Evolutionary conservation across 179 eudicot genomes (phyloP).

Genomic region (Patellifolia procumbens): DNA sequence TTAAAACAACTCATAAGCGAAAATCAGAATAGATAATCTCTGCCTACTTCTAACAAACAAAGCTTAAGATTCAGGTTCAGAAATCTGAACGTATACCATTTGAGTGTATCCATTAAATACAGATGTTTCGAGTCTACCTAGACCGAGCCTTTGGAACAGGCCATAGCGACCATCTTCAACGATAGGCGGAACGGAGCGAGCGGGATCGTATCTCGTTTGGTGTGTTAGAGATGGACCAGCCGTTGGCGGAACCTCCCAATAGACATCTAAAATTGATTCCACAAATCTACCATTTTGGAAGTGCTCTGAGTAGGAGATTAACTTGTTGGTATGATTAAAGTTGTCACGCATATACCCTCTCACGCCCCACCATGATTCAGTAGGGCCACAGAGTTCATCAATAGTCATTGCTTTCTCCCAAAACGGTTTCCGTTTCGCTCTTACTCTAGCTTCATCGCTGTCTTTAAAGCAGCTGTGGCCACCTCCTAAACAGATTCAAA

Average conservation of each 20-base stretch:
- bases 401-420: constrained; percentile 92
- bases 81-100: constrained; percentile 87
- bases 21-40: neutral
- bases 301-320: constrained; percentile 70
- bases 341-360: constrained; percentile 86
- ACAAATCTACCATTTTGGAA: constrained; percentile 87
- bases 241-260: constrained; percentile 95
- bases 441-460: constrained; percentile 88
- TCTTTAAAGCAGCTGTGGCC: constrained; percentile 97
- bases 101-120: constrained; percentile 96
- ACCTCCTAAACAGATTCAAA: constrained; percentile 69
- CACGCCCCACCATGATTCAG: constrained; percentile 99
- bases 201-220: constrained; percentile 94
- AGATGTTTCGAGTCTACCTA: constrained; percentile 57
- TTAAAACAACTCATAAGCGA: neutral
- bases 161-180: constrained; percentile 92
- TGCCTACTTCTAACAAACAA: neutral
- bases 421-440: constrained; percentile 67
- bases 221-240: constrained; percentile 97
- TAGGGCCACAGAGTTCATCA: constrained; percentile 80
- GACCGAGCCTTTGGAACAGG: constrained; percentile 74
- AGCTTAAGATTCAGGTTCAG: constrained; percentile 48
- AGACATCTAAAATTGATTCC: constrained; percentile 73
- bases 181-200: constrained; percentile 69
- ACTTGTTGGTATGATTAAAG: constrained; percentile 87